Conservation (phyloP, 345 rosid genomes). For the Linum tenue region DNA sequence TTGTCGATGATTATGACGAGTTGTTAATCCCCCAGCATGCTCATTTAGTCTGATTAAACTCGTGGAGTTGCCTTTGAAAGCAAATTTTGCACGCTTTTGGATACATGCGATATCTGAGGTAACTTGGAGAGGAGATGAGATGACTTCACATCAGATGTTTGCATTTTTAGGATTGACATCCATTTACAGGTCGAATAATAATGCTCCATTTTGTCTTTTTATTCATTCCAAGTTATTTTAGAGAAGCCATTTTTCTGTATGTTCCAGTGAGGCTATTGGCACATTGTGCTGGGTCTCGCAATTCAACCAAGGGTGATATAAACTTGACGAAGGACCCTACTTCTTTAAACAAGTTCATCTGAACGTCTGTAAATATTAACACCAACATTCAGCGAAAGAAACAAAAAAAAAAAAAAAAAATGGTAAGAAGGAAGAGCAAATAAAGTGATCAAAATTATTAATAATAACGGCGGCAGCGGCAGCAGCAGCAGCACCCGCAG, state of each 20-base stretch:
- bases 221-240: neutral
- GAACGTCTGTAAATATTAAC: too few species aligned
- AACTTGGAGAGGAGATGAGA: neutral
- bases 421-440: too few species aligned
- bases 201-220: neutral
- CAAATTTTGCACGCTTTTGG: slow-evolving; percentile 18
- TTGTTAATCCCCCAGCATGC: slow-evolving; percentile 56
- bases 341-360: too few species aligned
- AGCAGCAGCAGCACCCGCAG: slow-evolving; percentile 25
- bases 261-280: too few species aligned
- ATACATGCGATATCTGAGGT: slow-evolving; percentile 17
- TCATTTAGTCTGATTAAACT: slow-evolving; percentile 30
- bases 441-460: too few species aligned
- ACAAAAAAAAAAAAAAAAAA: too few species aligned
- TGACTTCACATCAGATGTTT: too few species aligned
- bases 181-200: slow-evolving; percentile 10
- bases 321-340: too few species aligned
- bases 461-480: too few species aligned
- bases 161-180: neutral
- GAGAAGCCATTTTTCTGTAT: neutral
- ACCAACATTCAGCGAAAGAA: too few species aligned
- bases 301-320: too few species aligned
- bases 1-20: slow-evolving; percentile 61
- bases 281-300: too few species aligned
- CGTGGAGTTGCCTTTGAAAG: slow-evolving; percentile 14